phyloP scores from a whole-genome alignment of 345 rosid genomes.

The Lagerstroemia speciosa region DNA sequence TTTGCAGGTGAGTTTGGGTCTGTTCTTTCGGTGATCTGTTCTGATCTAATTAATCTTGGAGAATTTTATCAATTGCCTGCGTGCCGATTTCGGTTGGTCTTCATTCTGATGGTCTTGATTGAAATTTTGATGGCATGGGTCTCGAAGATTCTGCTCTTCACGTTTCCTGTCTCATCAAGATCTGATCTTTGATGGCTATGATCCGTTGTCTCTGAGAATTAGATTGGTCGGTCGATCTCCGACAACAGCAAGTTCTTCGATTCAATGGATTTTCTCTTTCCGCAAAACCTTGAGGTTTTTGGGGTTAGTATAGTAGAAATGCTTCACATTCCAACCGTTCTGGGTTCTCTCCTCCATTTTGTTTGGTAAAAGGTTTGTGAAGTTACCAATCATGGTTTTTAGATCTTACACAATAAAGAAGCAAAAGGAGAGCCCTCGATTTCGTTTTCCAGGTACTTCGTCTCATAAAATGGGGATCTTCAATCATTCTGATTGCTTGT shows the following conservation, averaged over 20 bases:
- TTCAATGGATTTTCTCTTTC: not conserved
- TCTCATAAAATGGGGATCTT: not conserved
- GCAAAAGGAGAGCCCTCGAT: not conserved
- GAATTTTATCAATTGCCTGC: not conserved
- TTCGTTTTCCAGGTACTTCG: not conserved
- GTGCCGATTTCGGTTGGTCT: not conserved
- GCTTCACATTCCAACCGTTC: not conserved
- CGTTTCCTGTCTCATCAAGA: not conserved
- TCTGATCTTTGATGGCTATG: not conserved
- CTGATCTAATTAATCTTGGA: not conserved
- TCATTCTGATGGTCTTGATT: not conserved
- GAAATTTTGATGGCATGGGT: not conserved
- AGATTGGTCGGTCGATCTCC: not conserved
- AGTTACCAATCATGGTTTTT: not conserved
- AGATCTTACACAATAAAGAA: not conserved
- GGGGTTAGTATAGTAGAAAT: not conserved
- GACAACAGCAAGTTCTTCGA: not conserved
- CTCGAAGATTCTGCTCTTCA: not conserved
- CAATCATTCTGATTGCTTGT: not conserved
- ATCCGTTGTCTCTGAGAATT: not conserved
- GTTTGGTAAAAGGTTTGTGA: not conserved
- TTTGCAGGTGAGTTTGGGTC: not conserved
- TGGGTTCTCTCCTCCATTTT: not conserved
- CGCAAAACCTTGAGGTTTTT: not conserved
- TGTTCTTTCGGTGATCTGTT: not conserved